phyloP scores from a whole-genome alignment of 495 filamentous ascomycete species.

The Terfezia claveryi region DNA sequence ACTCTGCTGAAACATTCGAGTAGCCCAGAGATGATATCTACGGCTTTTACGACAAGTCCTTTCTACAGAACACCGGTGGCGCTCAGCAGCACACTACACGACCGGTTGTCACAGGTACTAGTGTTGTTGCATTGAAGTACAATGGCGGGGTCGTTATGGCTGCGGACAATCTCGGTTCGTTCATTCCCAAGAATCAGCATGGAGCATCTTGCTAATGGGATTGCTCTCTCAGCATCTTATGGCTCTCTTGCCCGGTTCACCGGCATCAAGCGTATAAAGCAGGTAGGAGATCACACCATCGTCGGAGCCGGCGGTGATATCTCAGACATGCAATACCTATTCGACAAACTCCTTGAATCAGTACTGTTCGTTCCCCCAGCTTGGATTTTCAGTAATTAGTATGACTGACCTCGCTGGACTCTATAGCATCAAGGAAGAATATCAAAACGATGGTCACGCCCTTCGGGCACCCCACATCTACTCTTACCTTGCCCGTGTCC shows the following conservation, averaged over 20 bases:
- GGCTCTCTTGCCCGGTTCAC: slow-evolving; percentile 92
- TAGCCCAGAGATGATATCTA: slow-evolving; percentile 92
- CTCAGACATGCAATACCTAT: slow-evolving; percentile 90
- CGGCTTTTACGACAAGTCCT: slow-evolving; percentile 71
- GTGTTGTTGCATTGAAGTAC: slow-evolving; percentile 82
- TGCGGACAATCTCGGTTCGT: slow-evolving; percentile 66
- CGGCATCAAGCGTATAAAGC: slow-evolving; percentile 71
- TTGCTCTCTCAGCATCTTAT: slow-evolving; percentile 50
- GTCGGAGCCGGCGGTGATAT: slow-evolving; percentile 93
- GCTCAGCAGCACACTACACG: slow-evolving; percentile 73
- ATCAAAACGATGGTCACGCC: slow-evolving; percentile 31
- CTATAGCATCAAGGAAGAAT: slow-evolving; percentile 53
- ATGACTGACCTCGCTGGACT: no score
- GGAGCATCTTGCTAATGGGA: slow-evolving; percentile 4
- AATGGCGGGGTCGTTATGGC: slow-evolving; percentile 90
- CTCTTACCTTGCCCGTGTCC: slow-evolving; percentile 79
- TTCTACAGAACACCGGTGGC: slow-evolving; percentile 39
- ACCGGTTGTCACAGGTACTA: slow-evolving; percentile 87
- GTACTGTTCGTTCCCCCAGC: slow-evolving; percentile 23
- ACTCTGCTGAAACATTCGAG: not conserved
- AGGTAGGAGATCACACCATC: slow-evolving; percentile 50
- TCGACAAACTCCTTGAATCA: slow-evolving; percentile 60
- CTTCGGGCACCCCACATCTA: slow-evolving; percentile 39
- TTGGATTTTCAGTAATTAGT: no score
- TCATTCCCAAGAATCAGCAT: not conserved